These are phyloP conservation scores for Saccharomyces cerevisiae DNA, from an alignment of 805 yeast species.

Conservation along the genomic window DNA sequence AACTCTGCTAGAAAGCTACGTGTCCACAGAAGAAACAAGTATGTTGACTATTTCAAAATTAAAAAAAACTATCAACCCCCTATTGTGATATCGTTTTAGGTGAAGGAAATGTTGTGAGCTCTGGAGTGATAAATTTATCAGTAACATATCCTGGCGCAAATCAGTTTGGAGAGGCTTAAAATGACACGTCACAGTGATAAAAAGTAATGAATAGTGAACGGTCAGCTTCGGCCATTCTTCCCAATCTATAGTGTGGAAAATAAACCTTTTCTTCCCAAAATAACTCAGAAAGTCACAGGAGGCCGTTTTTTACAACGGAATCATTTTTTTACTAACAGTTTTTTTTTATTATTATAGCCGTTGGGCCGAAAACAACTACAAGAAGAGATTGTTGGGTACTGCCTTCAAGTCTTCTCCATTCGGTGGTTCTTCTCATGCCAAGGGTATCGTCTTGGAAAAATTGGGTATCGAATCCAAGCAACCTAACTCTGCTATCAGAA, in stretches of 20 bases:
- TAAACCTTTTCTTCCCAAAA: no score
- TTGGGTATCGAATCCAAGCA: slow-evolving; percentile 99
- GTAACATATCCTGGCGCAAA: no score
- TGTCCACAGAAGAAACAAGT: slow-evolving; percentile 98
- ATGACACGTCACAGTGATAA: no score
- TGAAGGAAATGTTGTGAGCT: neutral
- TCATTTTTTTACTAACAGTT: slow-evolving; percentile 9
- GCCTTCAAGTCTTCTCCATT: slow-evolving; percentile 99
- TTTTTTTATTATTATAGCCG: slow-evolving; percentile 41
- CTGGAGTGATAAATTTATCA: neutral
- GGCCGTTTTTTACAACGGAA: neutral
- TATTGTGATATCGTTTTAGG: neutral
- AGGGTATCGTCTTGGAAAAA: slow-evolving; percentile 99
- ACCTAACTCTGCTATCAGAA: slow-evolving; percentile 99
- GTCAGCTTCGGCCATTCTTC: no score
- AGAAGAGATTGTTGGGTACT: slow-evolving; percentile 98
- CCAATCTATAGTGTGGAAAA: no score
- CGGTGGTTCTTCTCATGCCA: slow-evolving; percentile 99
- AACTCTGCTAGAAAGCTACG: slow-evolving; percentile 99
- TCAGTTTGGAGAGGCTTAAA: no score
- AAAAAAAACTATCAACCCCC: neutral
- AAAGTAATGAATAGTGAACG: no score
- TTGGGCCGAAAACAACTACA: slow-evolving; percentile 98
- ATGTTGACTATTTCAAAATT: slow-evolving; percentile 27
- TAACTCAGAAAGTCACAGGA: neutral